Base-by-base conservation (phyloP, 2,329 filamentous ascomycete genomes). In the Teratosphaeria epicoccoides region DNA sequence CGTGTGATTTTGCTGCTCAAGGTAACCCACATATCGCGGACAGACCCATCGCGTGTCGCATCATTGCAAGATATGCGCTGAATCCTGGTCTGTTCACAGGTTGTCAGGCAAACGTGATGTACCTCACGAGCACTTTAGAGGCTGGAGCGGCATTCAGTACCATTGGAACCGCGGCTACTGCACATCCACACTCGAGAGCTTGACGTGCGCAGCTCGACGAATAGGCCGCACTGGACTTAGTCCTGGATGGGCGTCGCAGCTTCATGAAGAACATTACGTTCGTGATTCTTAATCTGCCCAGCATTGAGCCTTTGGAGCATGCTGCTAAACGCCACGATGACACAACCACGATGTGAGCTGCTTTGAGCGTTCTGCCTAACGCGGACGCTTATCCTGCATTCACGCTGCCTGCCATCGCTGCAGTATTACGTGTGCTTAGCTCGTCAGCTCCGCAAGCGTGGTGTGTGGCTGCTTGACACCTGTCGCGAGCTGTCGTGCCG, bases 1-100 rank as follows among this genome's bases (percentile, higher is more conserved):
- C 56, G 59, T 28, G 57, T 25, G 59, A 60, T 47, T 59, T 55
- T 45, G 47, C 57, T 23, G 51, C 56, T 47, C 55, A 53, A 40
- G 50, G 52, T 20, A 48, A 17, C n/a, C 48, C 47, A 7, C 45
- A 26, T 5, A 33, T 57, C 9, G 51, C 47, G 7, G 55, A 56
- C 43, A 55, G 43, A 20, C 45, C 28, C 33, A 52, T 54, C 12
- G 47, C 56, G 24, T 54, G 52, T 14, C 43, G 52, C 22, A 52
- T 47, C 9, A 55, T 46, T 17, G 48, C 55, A 7, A 49, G 54
- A 22, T 53, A 50, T 40, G 53, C 52, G 2, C 57, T 58, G 23
- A 55, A 59, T 43, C 55, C 59, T 17, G 59, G 59, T 28, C 40
- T 58, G 37, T 59, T 59, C 50, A 50, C 52, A 24, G 47, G 53